Base-by-base conservation (phyloP, 208 protist genomes). In the Trypanosoma mega region DNA sequence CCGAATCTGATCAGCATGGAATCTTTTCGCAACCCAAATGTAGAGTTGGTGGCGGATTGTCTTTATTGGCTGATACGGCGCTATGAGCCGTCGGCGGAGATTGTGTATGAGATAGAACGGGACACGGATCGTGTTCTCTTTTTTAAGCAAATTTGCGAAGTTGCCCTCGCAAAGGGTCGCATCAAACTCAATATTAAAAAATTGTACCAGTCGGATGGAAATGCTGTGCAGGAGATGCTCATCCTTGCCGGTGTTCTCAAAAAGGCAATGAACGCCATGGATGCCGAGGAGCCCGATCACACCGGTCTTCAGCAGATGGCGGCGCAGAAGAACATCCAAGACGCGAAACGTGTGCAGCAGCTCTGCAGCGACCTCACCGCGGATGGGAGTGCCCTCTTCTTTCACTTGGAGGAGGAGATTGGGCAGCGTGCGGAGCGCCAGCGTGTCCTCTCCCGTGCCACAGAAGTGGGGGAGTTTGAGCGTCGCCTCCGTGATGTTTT, bases 201-300 rank as follows among this genome's bases (percentile, higher is more conserved):
- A 59, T 85, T 98, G 36, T 98, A 98, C 68, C 76, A 93, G 69
- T 81, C 93, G 0, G 93, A 98, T 29, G 94, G 94, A 1, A 96
- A 98, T 67, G 93, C 94, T 7, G 97, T 98, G 41, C 92, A 97
- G 67, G 96, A 98, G 76, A 92, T 98, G 81, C 75, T 98, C 27
- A 98, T 98, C 67, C 74, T 98, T 1, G 87, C 97, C 5, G 79
- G 76, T 31, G 63, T 98, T 33, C 75, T 98, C 7, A 94, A 96
- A 47, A 75, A 85, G 31, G 92, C 94, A 4, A 93, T 90, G 85
- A 76, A 80, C 33, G 69, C 84, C 9, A 92, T 80, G 3, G 74
- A 68, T 6, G 76, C 76, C 6, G 87, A 96, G 34, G 84, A 96
- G 31, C 65, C 63, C 20, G 87, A 91, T 50, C 87, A 90, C 39